Evolutionary conservation across 2,329 filamentous ascomycete species (phyloP), one percentile per base, ranked within the genome.

Genomic region (Graphilbum ipis-grandicollis): DNA sequence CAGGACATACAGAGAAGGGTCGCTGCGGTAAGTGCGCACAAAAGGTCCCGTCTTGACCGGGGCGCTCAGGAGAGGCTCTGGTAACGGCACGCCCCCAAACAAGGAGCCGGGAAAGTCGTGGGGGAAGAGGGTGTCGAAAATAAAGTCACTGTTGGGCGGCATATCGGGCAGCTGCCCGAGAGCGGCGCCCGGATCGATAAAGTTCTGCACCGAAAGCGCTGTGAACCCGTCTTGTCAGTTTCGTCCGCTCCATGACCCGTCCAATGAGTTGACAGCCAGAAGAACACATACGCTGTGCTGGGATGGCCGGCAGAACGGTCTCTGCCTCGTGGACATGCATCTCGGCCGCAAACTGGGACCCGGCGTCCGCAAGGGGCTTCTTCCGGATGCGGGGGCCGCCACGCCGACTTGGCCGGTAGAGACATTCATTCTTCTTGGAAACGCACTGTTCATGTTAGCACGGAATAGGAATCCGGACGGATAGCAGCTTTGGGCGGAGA

Each of bases 151-250:
- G 41, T 66, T 60, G 35, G 57, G 56, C 25, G 59, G 55, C 19
- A 57, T 52, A 43, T 63, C 61, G 18, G 57, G 59, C 7, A 66
- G 50, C 37, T 60, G 54, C 39, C 57, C 62, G 33, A 68, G 52
- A 6, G 61, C 63, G 7, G 61, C 63, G 2, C 64, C 62, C 2
- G 63, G 62, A 9, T 59, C 58, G 43, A 62, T 60, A 39, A 58
- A 62, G 21, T 54, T 54, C 38, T 58, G 51, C 29, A 62, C 39
- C 4, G 52, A 46, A 19, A 57, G 48, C 28, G 51, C 52, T 56
- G 19, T 21, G 17, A 13, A 13, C 5, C 12, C 26, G n/a, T n/a
- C n/a, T n/a, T n/a, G n/a, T n/a, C n/a, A n/a, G n/a, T n/a, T n/a
- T n/a, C n/a, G n/a, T n/a, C n/a, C n/a, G n/a, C n/a, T n/a, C n/a